Percentiles rank a stretch among this genome's conserved stretches.
Evolutionary conservation across 169 alveolate species (phyloP).

Genomic region (Plasmodium relictum): DNA sequence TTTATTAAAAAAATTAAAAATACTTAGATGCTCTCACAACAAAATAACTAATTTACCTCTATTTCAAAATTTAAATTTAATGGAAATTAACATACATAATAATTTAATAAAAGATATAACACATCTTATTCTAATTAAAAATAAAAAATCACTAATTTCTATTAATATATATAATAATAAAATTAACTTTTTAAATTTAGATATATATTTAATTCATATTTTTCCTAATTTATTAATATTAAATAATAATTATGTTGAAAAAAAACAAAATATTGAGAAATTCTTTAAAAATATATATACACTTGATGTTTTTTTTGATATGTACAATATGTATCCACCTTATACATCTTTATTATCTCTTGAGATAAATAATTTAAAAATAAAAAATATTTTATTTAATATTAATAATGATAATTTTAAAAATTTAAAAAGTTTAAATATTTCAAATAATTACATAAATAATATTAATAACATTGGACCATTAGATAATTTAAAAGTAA

Average conservation of each 20-base stretch:
- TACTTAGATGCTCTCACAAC: slow-evolving; percentile 58
- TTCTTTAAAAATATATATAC: slow-evolving; percentile 59
- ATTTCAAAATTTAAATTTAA: slow-evolving; percentile 22
- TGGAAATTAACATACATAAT: slow-evolving; percentile 46
- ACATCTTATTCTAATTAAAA: slow-evolving; percentile 18
- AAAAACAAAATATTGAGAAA: slow-evolving; percentile 15
- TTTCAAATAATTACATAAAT: slow-evolving; percentile 51
- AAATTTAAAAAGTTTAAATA: slow-evolving; percentile 8
- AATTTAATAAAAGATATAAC: slow-evolving; percentile 58
- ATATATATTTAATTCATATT: slow-evolving; percentile 39
- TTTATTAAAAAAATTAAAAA: slow-evolving; percentile 22
- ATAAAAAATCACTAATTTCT: slow-evolving; percentile 22
- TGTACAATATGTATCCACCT: slow-evolving; percentile 59
- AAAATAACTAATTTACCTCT: slow-evolving; percentile 29
- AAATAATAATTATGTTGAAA: slow-evolving; percentile 34
- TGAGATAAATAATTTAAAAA: slow-evolving; percentile 57
- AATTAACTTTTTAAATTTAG: slow-evolving; percentile 43
- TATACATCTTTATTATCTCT: slow-evolving; percentile 40
- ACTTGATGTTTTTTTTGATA: slow-evolving; percentile 44
- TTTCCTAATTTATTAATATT: slow-evolving; percentile 46
- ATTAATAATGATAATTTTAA: slow-evolving; percentile 54
- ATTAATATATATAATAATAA: slow-evolving; percentile 54
- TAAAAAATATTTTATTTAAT: slow-evolving; percentile 40
- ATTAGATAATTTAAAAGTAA: slow-evolving; percentile 48
- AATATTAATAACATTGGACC: slow-evolving; percentile 53